These are phyloP conservation scores for Handroanthus guayacan DNA, from an alignment of 257 asterid species.

Conservation along the genomic window DNA sequence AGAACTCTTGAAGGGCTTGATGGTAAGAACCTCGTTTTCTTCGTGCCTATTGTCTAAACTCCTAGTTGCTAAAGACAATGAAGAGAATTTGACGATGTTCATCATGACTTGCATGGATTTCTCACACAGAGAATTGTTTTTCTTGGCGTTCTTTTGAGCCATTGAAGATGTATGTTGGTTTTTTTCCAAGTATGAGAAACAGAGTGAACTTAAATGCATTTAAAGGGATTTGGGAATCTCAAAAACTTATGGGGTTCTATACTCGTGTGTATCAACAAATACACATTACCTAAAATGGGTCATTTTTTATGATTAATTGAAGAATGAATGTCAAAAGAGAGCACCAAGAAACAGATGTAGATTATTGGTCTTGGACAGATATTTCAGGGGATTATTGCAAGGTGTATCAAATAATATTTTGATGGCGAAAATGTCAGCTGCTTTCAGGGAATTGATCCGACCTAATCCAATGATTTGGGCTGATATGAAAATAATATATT, in stretches of 20 bases:
- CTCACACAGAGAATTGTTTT: slow-evolving; percentile 41
- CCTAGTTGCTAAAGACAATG: slow-evolving; percentile 40
- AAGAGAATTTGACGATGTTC: slow-evolving; percentile 45
- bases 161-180: not conserved
- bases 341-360: not conserved
- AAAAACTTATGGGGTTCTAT: not conserved
- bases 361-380: slow-evolving; percentile 2
- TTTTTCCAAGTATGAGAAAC: too few species aligned
- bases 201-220: too few species aligned
- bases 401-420: slow-evolving; percentile 1
- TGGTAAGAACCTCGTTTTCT: not conserved
- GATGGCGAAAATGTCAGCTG: slow-evolving; percentile 2
- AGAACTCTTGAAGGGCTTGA: not conserved
- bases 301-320: slow-evolving; percentile 1
- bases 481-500: too few species aligned
- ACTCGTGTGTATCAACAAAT: too few species aligned
- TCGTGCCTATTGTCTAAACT: slow-evolving; percentile 26
- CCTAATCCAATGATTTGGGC: not conserved
- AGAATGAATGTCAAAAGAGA: slow-evolving; percentile 33
- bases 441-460: not conserved
- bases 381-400: not conserved
- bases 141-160: slow-evolving; percentile 26
- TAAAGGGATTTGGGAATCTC: not conserved
- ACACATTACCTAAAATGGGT: not conserved
- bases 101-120: slow-evolving; percentile 44